Evolutionary conservation across 2,329 filamentous ascomycete genomes (phyloP), one percentile per base, ranked within the genome.

Genomic region (Ophiostoma ips): DNA sequence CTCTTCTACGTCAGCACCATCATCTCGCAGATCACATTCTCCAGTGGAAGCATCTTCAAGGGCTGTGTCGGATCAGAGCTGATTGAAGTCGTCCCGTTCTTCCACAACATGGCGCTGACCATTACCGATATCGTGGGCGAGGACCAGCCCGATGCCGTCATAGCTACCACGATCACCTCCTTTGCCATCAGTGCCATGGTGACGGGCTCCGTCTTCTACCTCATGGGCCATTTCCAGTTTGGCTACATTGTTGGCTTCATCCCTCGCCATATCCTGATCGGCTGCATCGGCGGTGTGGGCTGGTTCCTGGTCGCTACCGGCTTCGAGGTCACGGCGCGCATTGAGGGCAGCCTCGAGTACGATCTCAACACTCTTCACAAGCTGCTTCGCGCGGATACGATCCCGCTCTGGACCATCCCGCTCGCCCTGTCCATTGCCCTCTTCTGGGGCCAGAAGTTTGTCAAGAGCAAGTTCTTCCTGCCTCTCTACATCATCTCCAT

Each of bases 1-100:
- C 95, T 98, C 66, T 98, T 96, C 68, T 98, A 96, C 64, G 86
- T 98, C 58, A 95, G 89, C 72, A 95, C 89, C 51, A 95, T 98
- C 55, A 77, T 96, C 37, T 85, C 92, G 0, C 92, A 98, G 63
- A 66, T 98, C 48, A 84, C 87, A 15, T 96, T 90, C 63, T 95
- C 90, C 0, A 74, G 75, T 18, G 84, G 87, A 1, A 95, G 89
- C 60, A 81, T 87, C 33, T 98, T 98, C 68, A 83, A 77, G 57
- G 90, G 92, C 15, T 88, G 87, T 3, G 81, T 98, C 52, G 92
- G 92, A 5, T 96, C 92, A 2, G 92, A 98, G 65, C 82, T 98
- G 81, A 98, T 96, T 57, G 92, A 98, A 67, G 90, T 96, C 1
- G 90, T 98, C 1, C 92, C 90, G 0, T 98, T 98, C 68, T 96